phyloP scores from a whole-genome alignment of 345 rosid species.

The Litchi chinensis region DNA sequence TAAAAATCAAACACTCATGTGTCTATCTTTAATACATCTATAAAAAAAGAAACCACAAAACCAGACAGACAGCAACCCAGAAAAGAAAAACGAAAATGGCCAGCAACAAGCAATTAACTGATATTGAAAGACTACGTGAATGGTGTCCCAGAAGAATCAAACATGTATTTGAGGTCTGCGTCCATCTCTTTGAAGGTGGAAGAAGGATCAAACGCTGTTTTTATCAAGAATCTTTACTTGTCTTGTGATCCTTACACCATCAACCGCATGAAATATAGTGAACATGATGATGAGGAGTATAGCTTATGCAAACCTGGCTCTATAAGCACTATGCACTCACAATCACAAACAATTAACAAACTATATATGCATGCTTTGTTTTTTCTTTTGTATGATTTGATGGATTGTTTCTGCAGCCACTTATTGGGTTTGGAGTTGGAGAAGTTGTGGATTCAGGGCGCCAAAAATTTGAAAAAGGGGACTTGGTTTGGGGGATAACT shows the following conservation, averaged over 20 bases:
- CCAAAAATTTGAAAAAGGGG: constrained; percentile 47
- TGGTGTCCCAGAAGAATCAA: constrained; percentile 38
- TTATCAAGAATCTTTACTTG: constrained; percentile 54
- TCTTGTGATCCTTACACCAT: constrained; percentile 66
- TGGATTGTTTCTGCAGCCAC: constrained; percentile 11
- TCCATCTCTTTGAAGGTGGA: constrained; percentile 29
- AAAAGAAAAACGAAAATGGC: no score
- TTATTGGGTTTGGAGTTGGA: constrained; percentile 40
- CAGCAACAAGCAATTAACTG: constrained; percentile 41
- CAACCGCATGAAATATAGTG: constrained; percentile 39
- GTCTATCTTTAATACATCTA: no score
- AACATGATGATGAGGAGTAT: constrained; percentile 17
- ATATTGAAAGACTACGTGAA: constrained; percentile 33
- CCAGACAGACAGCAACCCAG: no score
- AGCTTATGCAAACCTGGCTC: constrained; percentile 43
- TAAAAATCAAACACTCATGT: no score
- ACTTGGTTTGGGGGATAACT: constrained; percentile 40
- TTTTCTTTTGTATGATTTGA: not conserved
- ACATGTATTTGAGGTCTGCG: constrained; percentile 24
- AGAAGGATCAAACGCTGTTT: constrained; percentile 24
- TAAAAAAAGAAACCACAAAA: no score
- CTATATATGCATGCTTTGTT: not conserved
- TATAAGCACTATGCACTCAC: constrained; percentile 20
- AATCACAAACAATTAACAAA: no score
- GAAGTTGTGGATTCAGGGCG: constrained; percentile 53